phyloP scores from a whole-genome alignment of 139 green algal genomes.

The Chlamydomonas asymmetrica region DNA sequence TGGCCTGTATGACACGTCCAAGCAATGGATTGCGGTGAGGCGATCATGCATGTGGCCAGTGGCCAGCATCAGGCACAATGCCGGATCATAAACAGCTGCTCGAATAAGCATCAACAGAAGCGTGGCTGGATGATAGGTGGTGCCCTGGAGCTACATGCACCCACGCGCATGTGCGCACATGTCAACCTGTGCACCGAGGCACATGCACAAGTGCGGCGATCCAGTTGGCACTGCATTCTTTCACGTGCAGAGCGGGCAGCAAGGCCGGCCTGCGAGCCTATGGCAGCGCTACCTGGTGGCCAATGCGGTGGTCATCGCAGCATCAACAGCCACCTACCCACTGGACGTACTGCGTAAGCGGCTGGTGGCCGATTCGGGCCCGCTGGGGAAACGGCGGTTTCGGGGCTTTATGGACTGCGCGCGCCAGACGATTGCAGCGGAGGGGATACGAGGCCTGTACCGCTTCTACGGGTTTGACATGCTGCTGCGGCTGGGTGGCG shows the following conservation, averaged over 20 bases:
- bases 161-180: no score
- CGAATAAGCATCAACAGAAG: no score
- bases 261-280: not conserved
- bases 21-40: no score
- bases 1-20: conserved; percentile 41
- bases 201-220: no score
- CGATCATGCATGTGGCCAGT: no score
- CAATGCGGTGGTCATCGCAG: conserved; percentile 24
- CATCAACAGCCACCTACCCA: conserved; percentile 37
- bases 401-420: conserved; percentile 25
- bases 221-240: no score
- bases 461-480: conserved; percentile 54
- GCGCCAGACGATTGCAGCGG: conserved; percentile 19
- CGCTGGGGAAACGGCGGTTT: conserved; percentile 14
- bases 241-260: no score
- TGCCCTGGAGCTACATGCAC: no score
- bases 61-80: no score
- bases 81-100: no score
- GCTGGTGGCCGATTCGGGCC: conserved; percentile 38
- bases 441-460: conserved; percentile 48
- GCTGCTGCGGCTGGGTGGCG: conserved; percentile 37
- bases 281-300: conserved; percentile 14
- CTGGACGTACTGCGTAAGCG: conserved; percentile 46
- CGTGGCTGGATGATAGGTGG: no score
- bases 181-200: no score